Evolutionary conservation across 352 stramenopile genomes (phyloP).

Genomic region (Phytophthora ohioensis): DNA sequence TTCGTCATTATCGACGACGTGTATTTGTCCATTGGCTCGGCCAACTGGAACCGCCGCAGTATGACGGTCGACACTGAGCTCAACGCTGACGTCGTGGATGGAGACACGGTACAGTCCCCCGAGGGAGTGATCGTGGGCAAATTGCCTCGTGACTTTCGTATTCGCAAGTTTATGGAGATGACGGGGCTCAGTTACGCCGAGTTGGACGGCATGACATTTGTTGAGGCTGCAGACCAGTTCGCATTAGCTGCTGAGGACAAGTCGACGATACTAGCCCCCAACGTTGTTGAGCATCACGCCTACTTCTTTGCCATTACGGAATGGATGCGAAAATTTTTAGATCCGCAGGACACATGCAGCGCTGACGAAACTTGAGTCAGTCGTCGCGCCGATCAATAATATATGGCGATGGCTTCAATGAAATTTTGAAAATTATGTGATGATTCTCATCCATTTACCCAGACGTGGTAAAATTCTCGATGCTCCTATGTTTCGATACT

Average conservation of each 20-base stretch:
- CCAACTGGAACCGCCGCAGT: conserved; percentile 63
- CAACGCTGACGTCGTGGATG: conserved; percentile 59
- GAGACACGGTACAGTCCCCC: conserved; percentile 29
- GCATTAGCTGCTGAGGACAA: conserved; percentile 21
- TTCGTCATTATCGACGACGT: conserved; percentile 69
- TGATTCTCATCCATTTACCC: no score
- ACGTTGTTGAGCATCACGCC: conserved; percentile 21
- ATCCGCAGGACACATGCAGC: conserved; percentile 30
- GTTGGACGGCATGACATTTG: conserved; percentile 57
- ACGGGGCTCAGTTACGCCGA: conserved; percentile 50
- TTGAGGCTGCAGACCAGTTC: conserved; percentile 50
- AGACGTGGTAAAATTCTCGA: no score
- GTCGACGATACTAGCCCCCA: conserved; percentile 33
- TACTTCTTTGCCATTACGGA: conserved; percentile 33
- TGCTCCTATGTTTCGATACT: no score
- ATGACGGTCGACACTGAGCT: conserved; percentile 67
- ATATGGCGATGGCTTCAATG: no score
- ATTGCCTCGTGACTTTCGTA: conserved; percentile 60
- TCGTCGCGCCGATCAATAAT: no score
- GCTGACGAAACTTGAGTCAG: not conserved
- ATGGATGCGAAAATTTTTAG: conserved; percentile 22
- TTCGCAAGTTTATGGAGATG: conserved; percentile 72
- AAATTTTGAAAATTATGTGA: no score
- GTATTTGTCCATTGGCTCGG: conserved; percentile 61
- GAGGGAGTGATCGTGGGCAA: conserved; percentile 43